Conservation (phyloP, 768 basidiomycete genomes). For the Lepiota subincarnata region DNA sequence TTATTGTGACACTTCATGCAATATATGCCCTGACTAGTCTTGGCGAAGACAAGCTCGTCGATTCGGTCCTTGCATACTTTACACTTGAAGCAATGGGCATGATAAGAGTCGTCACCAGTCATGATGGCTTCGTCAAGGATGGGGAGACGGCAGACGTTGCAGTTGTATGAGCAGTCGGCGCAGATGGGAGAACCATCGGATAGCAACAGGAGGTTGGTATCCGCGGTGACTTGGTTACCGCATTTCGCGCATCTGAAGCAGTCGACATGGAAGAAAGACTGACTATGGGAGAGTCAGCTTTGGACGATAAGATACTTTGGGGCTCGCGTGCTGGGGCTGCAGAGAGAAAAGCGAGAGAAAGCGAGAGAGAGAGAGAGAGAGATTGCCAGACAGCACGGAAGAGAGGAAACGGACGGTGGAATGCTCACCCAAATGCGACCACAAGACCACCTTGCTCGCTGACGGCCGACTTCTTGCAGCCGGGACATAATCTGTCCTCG, state of each 20-base stretch:
- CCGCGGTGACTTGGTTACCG: constrained; percentile 85
- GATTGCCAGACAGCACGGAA: neutral
- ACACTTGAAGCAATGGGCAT: constrained; percentile 98
- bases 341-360: neutral
- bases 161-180: constrained; percentile 89
- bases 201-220: constrained; percentile 94
- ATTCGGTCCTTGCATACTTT: constrained; percentile 92
- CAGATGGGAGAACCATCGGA: constrained; percentile 98
- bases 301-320: constrained; percentile 1
- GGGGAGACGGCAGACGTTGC: constrained; percentile 89
- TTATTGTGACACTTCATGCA: constrained; percentile 99
- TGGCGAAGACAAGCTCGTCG: constrained; percentile 97
- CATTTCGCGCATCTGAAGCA: constrained; percentile 99
- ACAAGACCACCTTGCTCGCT: constrained; percentile 83
- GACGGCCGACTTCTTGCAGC: constrained; percentile 77
- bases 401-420: neutral
- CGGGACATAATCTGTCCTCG: constrained; percentile 71
- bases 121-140: constrained; percentile 99
- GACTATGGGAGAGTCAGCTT: constrained; percentile 38
- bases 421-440: constrained; percentile 89
- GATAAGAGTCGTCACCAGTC: constrained; percentile 98
- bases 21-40: constrained; percentile 97
- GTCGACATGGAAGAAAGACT: constrained; percentile 92
- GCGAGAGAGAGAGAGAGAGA: neutral
- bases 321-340: neutral